Percentiles rank a stretch among this genome's conserved stretches.
Conservation (phyloP, 2,329 filamentous ascomycete genomes). For the Colletotrichum abscissum region DNA sequence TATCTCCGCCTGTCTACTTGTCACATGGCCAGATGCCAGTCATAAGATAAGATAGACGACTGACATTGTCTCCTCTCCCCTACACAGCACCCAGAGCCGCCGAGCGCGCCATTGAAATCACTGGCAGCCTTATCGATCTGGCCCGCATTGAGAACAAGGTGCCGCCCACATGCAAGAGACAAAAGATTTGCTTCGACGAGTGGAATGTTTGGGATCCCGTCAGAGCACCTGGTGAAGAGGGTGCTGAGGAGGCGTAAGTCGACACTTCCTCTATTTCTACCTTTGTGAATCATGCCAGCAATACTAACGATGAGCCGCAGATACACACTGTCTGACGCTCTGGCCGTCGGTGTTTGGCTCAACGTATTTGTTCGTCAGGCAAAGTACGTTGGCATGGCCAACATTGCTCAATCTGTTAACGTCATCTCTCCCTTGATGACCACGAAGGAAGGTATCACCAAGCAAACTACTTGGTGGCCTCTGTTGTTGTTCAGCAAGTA, state of each 20-base stretch:
- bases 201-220: conserved; percentile 87
- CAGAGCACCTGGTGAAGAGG: conserved; percentile 76
- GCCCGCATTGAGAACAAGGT: conserved; percentile 77
- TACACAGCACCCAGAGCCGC: conserved; percentile 70
- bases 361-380: conserved; percentile 82
- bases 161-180: conserved; percentile 67
- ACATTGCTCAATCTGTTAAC: conserved; percentile 82
- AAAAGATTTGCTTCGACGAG: conserved; percentile 84
- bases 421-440: conserved; percentile 85
- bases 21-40: neutral
- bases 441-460: conserved; percentile 68
- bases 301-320: conserved; percentile 17
- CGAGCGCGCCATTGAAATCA: conserved; percentile 79
- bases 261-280: neutral
- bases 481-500: conserved; percentile 70
- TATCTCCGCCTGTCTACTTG: neutral
- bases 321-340: conserved; percentile 80
- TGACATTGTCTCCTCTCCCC: neutral
- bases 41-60: neutral
- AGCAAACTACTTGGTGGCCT: conserved; percentile 83
- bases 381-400: conserved; percentile 79
- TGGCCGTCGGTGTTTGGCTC: conserved; percentile 80
- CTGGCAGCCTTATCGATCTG: conserved; percentile 76
- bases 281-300: too few species aligned
- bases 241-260: conserved; percentile 71